Conservation (phyloP, 441 rosid genomes). For the Manihot esculenta region DNA sequence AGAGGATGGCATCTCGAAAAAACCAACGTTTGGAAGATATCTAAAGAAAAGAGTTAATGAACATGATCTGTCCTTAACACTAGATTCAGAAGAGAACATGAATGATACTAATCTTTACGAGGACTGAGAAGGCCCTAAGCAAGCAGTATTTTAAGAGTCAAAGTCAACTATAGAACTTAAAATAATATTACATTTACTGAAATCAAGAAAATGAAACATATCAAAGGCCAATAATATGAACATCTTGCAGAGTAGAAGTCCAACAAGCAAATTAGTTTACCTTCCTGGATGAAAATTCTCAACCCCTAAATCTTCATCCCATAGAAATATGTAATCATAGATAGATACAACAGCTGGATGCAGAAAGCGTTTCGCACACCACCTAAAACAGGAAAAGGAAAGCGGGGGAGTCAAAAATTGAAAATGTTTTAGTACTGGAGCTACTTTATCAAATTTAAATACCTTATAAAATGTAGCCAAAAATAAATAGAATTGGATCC, state of each 20-base stretch:
- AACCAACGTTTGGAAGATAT: background rate
- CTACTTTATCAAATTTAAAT: background rate
- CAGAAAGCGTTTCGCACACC: slow-evolving; percentile 97
- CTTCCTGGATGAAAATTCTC: slow-evolving; percentile 69
- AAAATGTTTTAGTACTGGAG: background rate
- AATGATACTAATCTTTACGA: background rate
- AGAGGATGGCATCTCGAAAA: background rate
- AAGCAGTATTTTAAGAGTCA: too few relatives aligned
- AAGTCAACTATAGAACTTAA: background rate
- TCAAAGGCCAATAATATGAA: background rate
- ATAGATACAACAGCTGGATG: slow-evolving; percentile 82
- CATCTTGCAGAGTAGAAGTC: background rate
- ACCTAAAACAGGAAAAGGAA: slow-evolving; percentile 42
- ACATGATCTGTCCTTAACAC: background rate
- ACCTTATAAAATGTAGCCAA: background rate
- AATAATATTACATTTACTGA: background rate
- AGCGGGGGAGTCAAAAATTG: background rate
- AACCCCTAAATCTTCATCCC: slow-evolving; percentile 98
- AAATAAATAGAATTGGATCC: background rate
- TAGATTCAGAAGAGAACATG: background rate
- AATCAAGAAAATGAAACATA: background rate
- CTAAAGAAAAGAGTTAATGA: background rate
- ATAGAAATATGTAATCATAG: slow-evolving; percentile 87
- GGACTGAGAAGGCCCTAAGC: background rate
- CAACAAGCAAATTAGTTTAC: slow-evolving; percentile 32